Base-by-base conservation (phyloP, 1,284 basidiomycete species). In the Cutaneotrichosporon dermatis region DNA sequence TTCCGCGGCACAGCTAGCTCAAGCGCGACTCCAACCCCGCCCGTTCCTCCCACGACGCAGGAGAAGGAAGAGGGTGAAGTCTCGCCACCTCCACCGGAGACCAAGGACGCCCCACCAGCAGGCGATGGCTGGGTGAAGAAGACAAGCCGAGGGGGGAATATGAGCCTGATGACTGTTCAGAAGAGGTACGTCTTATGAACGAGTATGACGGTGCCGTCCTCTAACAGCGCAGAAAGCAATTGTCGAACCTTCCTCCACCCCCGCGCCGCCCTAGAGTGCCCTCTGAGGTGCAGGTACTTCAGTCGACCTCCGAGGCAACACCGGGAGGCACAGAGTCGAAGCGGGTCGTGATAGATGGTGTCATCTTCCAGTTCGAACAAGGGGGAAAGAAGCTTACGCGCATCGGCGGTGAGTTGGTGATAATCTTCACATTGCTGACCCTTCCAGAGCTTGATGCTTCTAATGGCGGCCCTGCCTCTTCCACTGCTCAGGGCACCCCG, bases 311-410 rank as follows among this genome's bases (percentile, higher is more conserved):
- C 16, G 59, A 64, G 2, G 48, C 65, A 11, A 66, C 69, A 0
- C 61, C 64, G 1, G 58, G 63, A 5, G 69, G 69, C 13, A 61
- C 60, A 3, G 60, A 66, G 12, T 6, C 42, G 42, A 72, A 71
- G 60, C 69, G 74, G 52, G 80, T 82, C 2, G 76, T 81, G 35
- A 79, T 82, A 15, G 81, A 82, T 62, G 80, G 80, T 8, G 76
- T 80, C 43, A 72, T 79, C 12, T 82, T 81, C 60, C 76, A 81
- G 55, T 82, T 82, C 61, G 80, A 80, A 54, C 71, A 78, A 51
- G 78, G 74, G 6, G 81, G 81, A 2, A 75, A 72, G 48, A 81
- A 81, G 66, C 70, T 82, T 13, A 76, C 76, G 34, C 73, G 80
- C 51, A 76, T 78, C 9, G 75, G 69, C 53, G 71, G 75, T 77